Conservation (phyloP, 2,329 filamentous ascomycete species). For the Seiridium cupressi region DNA sequence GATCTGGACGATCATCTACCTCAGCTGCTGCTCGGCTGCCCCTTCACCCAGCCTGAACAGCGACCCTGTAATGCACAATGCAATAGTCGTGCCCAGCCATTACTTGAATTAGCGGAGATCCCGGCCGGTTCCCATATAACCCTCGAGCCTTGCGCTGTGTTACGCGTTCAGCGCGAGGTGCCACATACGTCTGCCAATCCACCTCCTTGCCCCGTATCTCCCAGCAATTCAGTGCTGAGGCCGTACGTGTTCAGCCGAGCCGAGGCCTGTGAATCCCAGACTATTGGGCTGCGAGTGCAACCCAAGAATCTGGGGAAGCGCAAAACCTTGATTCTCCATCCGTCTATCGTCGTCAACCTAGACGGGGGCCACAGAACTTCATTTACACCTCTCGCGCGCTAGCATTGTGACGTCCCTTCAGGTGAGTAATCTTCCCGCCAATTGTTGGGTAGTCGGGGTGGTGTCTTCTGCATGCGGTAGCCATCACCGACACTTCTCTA, state of each 20-base stretch:
- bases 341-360: neutral
- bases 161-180: neutral
- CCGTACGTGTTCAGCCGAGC: too few species aligned
- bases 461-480: neutral
- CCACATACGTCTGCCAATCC: neutral
- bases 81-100: too few species aligned
- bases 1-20: neutral
- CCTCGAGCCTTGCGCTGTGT: neutral
- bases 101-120: too few species aligned
- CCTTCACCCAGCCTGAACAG: neutral
- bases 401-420: neutral
- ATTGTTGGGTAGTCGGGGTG: neutral
- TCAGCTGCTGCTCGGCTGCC: neutral
- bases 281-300: constrained; percentile 1
- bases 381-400: neutral
- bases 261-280: neutral
- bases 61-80: too few species aligned
- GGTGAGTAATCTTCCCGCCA: neutral
- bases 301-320: constrained; percentile 3
- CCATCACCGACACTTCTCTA: neutral
- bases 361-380: neutral
- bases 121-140: too few species aligned
- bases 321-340: neutral
- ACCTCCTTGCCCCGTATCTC: neutral
- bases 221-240: too few species aligned